Conservation (phyloP, 1,139 yeast species). For the Yamadazyma pseudoaaseri region DNA sequence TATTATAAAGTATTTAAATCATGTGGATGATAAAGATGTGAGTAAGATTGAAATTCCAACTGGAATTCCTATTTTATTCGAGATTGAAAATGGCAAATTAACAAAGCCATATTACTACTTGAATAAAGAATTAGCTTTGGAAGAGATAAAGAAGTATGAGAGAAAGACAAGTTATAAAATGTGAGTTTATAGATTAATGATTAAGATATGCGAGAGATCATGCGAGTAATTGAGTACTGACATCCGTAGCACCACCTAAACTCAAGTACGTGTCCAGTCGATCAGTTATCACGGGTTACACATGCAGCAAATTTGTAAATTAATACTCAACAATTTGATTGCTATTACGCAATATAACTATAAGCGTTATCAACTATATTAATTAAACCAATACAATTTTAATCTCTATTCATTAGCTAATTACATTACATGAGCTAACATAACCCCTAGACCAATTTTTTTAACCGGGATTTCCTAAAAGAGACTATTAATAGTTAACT, state of each 20-base stretch:
- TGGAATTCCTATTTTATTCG: constrained; percentile 69
- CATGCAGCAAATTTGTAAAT: no score
- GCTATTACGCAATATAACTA: no score
- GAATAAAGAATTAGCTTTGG: constrained; percentile 67
- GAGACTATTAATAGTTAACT: background rate
- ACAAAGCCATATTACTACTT: constrained; percentile 52
- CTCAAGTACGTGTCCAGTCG: no score
- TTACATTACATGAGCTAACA: no score
- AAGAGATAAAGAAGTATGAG: constrained; percentile 64
- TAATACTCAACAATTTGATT: no score
- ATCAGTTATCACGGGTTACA: no score
- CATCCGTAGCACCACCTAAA: no score
- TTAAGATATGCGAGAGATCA: no score
- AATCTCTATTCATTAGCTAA: no score
- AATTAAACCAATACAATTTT: no score
- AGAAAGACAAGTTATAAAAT: constrained; percentile 15
- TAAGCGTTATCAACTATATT: no score
- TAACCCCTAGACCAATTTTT: constrained; percentile 1
- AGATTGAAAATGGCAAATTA: constrained; percentile 43
- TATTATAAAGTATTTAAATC: constrained; percentile 55
- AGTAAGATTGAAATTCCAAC: constrained; percentile 72
- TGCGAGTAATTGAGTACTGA: no score
- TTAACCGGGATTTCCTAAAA: background rate
- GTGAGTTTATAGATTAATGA: background rate
- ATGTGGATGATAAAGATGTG: constrained; percentile 61